These are phyloP conservation scores for Colletotrichum theobromicola DNA, from an alignment of 2,329 filamentous ascomycete genomes.

Conservation along the genomic window DNA sequence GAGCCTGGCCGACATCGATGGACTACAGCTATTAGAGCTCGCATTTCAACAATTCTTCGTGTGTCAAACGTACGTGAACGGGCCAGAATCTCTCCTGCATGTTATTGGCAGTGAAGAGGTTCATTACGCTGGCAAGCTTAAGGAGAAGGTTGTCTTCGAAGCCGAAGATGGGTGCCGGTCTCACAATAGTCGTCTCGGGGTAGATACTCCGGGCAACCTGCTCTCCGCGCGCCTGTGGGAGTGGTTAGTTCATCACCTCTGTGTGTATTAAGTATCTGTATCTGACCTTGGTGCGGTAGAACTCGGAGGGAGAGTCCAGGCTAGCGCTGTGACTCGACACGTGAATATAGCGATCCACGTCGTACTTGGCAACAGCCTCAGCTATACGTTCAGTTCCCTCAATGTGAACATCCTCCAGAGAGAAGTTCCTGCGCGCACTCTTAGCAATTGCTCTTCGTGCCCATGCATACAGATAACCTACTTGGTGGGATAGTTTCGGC, in stretches of 20 bases:
- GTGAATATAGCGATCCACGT: slow-evolving; percentile 95
- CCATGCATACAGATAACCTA: slow-evolving; percentile 43
- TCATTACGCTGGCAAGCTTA: slow-evolving; percentile 79
- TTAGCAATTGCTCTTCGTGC: slow-evolving; percentile 31
- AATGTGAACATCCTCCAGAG: slow-evolving; percentile 89
- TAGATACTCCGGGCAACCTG: slow-evolving; percentile 85
- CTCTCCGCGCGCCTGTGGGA: slow-evolving; percentile 73
- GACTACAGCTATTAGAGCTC: slow-evolving; percentile 55
- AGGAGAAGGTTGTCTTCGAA: slow-evolving; percentile 93
- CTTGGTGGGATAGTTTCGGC: slow-evolving; percentile 96
- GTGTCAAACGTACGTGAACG: slow-evolving; percentile 73
- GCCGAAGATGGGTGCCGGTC: slow-evolving; percentile 91
- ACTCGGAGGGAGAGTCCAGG: slow-evolving; percentile 81
- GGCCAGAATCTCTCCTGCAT: slow-evolving; percentile 92
- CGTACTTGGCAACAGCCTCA: slow-evolving; percentile 95
- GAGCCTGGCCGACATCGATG: slow-evolving; percentile 86
- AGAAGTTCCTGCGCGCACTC: slow-evolving; percentile 78
- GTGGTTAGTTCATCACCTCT: slow-evolving; percentile 4
- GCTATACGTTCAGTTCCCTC: slow-evolving; percentile 92
- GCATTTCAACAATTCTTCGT: neutral
- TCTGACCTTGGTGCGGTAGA: slow-evolving; percentile 84
- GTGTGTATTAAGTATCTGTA: neutral
- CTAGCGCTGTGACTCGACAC: slow-evolving; percentile 94
- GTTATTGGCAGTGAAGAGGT: slow-evolving; percentile 89
- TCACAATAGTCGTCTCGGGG: slow-evolving; percentile 95